Base-by-base conservation (phyloP, 2,329 filamentous ascomycete genomes). In the Talaromyces funiculosus region DNA sequence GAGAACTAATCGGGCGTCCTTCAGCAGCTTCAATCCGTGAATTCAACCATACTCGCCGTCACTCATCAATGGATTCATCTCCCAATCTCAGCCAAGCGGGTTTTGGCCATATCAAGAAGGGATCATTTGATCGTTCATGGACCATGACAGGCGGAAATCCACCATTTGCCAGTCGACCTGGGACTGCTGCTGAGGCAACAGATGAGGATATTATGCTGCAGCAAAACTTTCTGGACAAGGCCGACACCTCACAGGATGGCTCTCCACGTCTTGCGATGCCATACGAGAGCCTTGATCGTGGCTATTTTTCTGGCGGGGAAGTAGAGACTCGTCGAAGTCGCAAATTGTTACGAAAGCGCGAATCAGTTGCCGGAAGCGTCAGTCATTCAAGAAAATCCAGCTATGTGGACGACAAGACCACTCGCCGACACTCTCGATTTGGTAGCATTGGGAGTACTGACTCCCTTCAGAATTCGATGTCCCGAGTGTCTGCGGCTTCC, bases 281-380 rank as follows among this genome's bases (percentile, higher is more conserved):
- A 63, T 69, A 75, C 49, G 74, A 76, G 60, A 90, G 95, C 63
- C 74, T 90, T 16, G 94, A 97, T 68, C 85, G 91, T 37, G 93
- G 92, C 24, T 97, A 97, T 73, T 96, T 97, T 71, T 97, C 93
- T 7, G 91, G 92, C 3, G 89, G 89, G 16, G 93, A 97, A 69
- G 80, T 86, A 10, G 92, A 97, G 64, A 84, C 84, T 45, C 85
- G 88, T 61, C 86, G 84, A 67, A 75, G 72, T 55, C 84, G 90
- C 49, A 95, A 91, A 70, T 81, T 94, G 51, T 79, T 97, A 65
- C 90, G 90, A 73, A 95, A 94, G 77, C 87, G 90, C 37, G 72
- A 73, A 43, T 76, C 75, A 63, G 75, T 64, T 4, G 65, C 67
- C 47, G 70, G 71, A 35, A 75, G 72, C 51, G 63, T 78, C 38